Evolutionary conservation across 2,329 filamentous ascomycete species (phyloP), one percentile per base, ranked within the genome.

Genomic region (Dactylellina sp.): DNA sequence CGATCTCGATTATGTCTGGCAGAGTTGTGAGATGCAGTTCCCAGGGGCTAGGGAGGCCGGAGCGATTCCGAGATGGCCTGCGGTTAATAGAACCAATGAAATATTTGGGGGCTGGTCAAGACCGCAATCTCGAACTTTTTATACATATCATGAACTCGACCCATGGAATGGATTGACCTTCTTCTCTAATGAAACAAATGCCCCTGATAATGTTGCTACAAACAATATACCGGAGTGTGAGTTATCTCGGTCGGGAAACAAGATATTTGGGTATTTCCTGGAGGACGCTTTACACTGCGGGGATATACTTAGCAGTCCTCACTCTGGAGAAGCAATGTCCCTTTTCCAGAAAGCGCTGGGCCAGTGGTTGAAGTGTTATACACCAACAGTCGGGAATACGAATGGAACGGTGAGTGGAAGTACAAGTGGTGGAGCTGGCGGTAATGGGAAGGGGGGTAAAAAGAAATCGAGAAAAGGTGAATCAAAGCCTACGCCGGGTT

Each of bases 141-240:
- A 70, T 32, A 53, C 57, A 0, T 82, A 81, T 22, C 84, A 84
- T 2, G 81, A 86, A 62, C 85, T 82, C 75, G 85, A 86, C 65
- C 84, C 84, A 2, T 87, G 85, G 85, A 80, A 83, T 18, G 82
- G 83, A 0, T 78, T 85, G 1, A 83, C 82, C 0, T 80, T 82
- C 0, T 24, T 53, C 20, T 83, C 82, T 1, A 79, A 76, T 0
- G 82, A 84, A 66, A 60, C 75, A 0, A 82, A 81, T 42, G 82
- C 83, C 2, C 84, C 84, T 11, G 6, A 76, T 1, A 77, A 83
- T 14, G 75, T 75, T 0, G 75, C 82, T 5, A 82, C 82, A 0
- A 81, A 81, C 2, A 76, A 82, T 0, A 80, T 84, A 14, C 84
- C 84, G 0, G 76, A 78, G 16, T 86, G 84, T 65, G 82, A 82